phyloP scores from a whole-genome alignment of 2,329 filamentous ascomycete species.

The Zymoseptoria tritici region DNA sequence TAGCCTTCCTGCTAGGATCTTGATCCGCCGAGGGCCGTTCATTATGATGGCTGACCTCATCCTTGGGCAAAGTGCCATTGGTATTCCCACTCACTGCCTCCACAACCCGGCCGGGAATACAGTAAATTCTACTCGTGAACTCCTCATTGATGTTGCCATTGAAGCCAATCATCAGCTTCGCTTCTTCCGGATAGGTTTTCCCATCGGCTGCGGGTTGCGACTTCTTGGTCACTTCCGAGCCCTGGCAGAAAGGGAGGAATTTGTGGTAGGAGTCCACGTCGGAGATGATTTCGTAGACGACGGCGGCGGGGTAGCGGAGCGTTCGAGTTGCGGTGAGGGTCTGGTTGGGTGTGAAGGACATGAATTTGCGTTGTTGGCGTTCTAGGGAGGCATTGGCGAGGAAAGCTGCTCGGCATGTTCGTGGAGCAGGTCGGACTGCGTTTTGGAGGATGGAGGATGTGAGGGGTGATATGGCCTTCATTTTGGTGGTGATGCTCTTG shows the following conservation, averaged over 20 bases:
- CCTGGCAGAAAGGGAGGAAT: constrained; percentile 89
- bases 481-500: constrained; percentile 5
- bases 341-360: constrained; percentile 54
- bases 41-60: constrained; percentile 38
- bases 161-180: constrained; percentile 78
- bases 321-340: constrained; percentile 65
- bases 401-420: constrained; percentile 10
- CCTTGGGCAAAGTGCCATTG: constrained; percentile 37
- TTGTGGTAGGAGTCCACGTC: constrained; percentile 75
- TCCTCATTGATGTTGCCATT: constrained; percentile 71
- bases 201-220: constrained; percentile 44
- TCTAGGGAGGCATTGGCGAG: constrained; percentile 8
- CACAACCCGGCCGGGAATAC: constrained; percentile 63
- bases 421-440: constrained; percentile 7
- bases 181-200: constrained; percentile 61
- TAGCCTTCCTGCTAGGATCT: constrained; percentile 27
- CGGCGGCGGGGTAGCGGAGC: constrained; percentile 63
- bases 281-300: constrained; percentile 78
- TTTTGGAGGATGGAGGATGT: constrained; percentile 15
- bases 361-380: constrained; percentile 35
- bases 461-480: constrained; percentile 24
- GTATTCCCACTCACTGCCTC: constrained; percentile 66
- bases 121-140: constrained; percentile 74
- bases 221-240: constrained; percentile 69
- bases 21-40: constrained; percentile 30